Base-by-base conservation (phyloP, 495 filamentous ascomycete species). In the Cercophora newfieldiana region DNA sequence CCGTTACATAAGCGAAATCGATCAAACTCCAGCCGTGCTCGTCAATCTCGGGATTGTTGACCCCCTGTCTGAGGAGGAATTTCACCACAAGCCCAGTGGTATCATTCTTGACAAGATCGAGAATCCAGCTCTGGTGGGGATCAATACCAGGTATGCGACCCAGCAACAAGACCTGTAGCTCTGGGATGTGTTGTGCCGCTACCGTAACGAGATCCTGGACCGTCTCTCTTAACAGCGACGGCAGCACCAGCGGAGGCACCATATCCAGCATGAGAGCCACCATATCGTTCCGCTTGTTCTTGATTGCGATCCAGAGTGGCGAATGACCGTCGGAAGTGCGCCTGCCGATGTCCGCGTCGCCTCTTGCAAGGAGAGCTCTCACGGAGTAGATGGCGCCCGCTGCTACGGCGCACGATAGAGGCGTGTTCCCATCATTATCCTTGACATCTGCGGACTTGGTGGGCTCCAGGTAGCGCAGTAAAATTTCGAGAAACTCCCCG, bases 21-120 rank as follows among this genome's bases (percentile, higher is more conserved):
- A 51, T 61, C 59, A 61, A 33, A 12, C 7, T n/a, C 59, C 47
- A 61, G 16, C 59, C 59, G 59, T 61, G 59, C 14, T 61, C 59
- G 18, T 49, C 47, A 7, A n/a, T 6, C 1, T 37, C 19, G 1
- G 14, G 0, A 14, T 22, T 18, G 0, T 7, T 30, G 6, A 12
- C 47, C 8, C 18, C 59, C n/a, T 22, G 1, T 25, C 28, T 18
- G 3, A 51, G 25, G 1, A 61, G 25, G 24, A 7, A 29, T 8
- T 25, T 18, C 33, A 51, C 59, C 16, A 61, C 10, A 7, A 12
- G 22, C 24, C 59, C 59, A 12, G 59, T 61, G 37, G 21, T 25
- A 25, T 61, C 59, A n/a, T 61, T 61, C 25, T 26, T 16, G 44
- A 61, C 59, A 19, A 61, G 44, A 19, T 29, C 44, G 33, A 4